Percentiles rank a stretch among this genome's conserved stretches.
Evolutionary conservation across 192 early-diverging fungal genomes (phyloP).

Genomic region (Gonapodya sp.): DNA sequence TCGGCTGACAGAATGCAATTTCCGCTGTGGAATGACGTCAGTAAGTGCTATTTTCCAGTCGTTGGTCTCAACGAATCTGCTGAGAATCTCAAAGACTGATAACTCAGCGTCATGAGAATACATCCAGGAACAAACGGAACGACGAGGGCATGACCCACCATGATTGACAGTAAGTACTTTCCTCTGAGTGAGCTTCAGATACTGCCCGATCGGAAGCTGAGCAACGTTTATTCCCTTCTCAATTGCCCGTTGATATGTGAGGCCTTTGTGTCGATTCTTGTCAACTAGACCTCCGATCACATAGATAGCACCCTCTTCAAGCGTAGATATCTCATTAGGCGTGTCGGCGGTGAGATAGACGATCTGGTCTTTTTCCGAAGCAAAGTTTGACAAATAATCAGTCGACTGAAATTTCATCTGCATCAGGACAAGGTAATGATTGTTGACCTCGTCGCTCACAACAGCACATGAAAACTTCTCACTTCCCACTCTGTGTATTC

Average conservation of each 20-base stretch:
- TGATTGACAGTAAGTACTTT: slow-evolving; percentile 93
- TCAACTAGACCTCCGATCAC: slow-evolving; percentile 94
- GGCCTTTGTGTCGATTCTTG: slow-evolving; percentile 73
- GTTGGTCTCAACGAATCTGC: slow-evolving; percentile 58
- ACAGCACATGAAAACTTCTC: slow-evolving; percentile 11
- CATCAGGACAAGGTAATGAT: neutral
- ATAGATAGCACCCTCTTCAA: slow-evolving; percentile 73
- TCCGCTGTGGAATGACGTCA: slow-evolving; percentile 86
- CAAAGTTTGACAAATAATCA: neutral
- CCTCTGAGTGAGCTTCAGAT: slow-evolving; percentile 66
- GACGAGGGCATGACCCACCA: slow-evolving; percentile 25
- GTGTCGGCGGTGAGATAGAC: slow-evolving; percentile 91
- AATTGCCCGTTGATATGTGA: slow-evolving; percentile 74
- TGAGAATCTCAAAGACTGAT: slow-evolving; percentile 66
- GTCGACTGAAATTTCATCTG: neutral
- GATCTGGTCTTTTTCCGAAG: slow-evolving; percentile 39
- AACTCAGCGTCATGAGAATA: neutral
- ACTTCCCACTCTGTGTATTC: slow-evolving; percentile 45
- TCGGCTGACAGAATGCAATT: slow-evolving; percentile 37
- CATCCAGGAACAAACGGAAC: slow-evolving; percentile 16
- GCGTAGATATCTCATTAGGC: slow-evolving; percentile 45
- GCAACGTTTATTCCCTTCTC: slow-evolving; percentile 62
- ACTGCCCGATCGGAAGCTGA: slow-evolving; percentile 77
- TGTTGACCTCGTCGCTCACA: no score
- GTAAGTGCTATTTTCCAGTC: slow-evolving; percentile 84